Evolutionary conservation across 768 basidiomycete genomes (phyloP), one percentile per base, ranked within the genome.

Genomic region (Pulveroboletus sp.): DNA sequence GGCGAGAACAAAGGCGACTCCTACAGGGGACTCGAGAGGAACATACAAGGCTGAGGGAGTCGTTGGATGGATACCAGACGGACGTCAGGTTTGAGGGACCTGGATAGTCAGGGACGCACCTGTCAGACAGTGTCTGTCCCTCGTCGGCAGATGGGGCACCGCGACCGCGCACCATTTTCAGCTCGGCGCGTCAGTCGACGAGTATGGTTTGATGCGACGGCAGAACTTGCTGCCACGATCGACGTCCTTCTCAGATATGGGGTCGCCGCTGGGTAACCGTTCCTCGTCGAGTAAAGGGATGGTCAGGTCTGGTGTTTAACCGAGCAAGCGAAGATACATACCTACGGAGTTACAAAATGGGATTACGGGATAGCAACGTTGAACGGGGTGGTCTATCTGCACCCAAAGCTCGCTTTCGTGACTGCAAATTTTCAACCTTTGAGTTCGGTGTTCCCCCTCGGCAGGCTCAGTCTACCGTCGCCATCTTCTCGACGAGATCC

Each of bases 1-100:
- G 74, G 74, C 8, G 71, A 67, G 7, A 68, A 59, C 1, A 73
- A 75, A 50, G 72, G 71, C 0, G 69, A 74, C 21, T 73, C 76
- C 6, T 77, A 80, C 58, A 60, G 70, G 41, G 81, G 78, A 8
- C 57, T 81, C 38, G 71, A 79, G 21, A 66, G 66, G 50, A 50
- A 50, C 76, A 47, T 81, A 77, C 54, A 64, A 70, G 21, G 21
- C 3, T 21, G 21, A 21, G 39, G 39, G 55, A 52, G 36, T 72
- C 76, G 2, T 50, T 76, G 39, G 61, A 68, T 32, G 69, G 69
- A 33, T 68, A 73, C 45, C 57, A 69, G 17, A 57, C 57, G 42
- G 79, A 78, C 46, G 58, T 76, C 6, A 17, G 42, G 24, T 27
- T n/a, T n/a, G n/a, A n/a, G 15, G 46, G 45, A 18, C 42, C 31